Evolutionary conservation across 192 early-diverging fungal genomes (phyloP), one percentile per base, ranked within the genome.

Genomic region (Fimicolochytrium jonesii): DNA sequence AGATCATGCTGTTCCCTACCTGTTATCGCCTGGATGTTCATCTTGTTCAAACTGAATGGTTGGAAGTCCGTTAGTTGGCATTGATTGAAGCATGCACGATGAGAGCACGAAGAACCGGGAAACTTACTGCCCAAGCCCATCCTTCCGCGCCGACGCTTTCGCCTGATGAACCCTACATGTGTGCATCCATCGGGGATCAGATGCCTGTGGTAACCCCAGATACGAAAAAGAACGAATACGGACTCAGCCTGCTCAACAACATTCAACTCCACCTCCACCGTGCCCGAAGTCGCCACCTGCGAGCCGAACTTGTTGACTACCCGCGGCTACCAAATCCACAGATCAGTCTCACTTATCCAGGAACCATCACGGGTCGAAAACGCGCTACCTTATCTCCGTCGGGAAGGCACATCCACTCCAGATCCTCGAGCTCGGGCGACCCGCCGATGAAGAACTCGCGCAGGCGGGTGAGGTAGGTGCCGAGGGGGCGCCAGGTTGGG

Each of bases 231-330:
- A 31, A 22, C 17, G 6, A 64, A 0, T 10, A 15, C 59, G 34
- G 57, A 73, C 71, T 64, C 64, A 29, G 56, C 47, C 59, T 77
- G 75, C 42, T 71, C 56, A 3, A 60, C 66, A 26, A 74, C 41
- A 37, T 74, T 64, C 36, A 77, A 28, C 15, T 53, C 32, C 18
- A 77, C 20, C 15, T 26, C 22, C 7, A 77, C 29, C n/a, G 59
- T 35, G 7, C 75, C 75, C n/a, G 68, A 67, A 10, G 75, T 56
- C 58, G 73, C 75, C 13, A 68, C 67, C 33, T 56, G 58, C 17
- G 66, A 73, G 26, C 75, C 75, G 39, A 70, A 73, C 47, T 71
- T 75, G 61, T 57, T 70, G 1, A 73, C 43, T 26, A 66, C 5
- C 25, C 25, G 17, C n/a, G 50, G 26, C 18, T 17, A 6, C 50